Percentiles rank a stretch among this genome's conserved stretches.
Conservation (phyloP, 192 early-diverging fungal genomes). For the Coemansia sp. region DNA sequence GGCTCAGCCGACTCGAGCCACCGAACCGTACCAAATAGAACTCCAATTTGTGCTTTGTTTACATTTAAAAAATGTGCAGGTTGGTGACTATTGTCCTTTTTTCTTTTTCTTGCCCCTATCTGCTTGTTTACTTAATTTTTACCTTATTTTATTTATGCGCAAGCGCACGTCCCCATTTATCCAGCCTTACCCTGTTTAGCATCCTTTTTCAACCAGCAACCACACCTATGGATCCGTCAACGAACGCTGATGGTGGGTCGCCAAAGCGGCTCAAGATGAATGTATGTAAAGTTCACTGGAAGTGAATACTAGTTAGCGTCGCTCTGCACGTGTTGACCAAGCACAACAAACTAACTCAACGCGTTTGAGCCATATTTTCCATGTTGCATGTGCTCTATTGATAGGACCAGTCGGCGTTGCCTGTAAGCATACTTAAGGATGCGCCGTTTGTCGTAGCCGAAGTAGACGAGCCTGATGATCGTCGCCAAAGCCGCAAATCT, state of each 20-base stretch:
- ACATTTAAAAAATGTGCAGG: neutral
- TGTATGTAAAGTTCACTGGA: conserved; percentile 9
- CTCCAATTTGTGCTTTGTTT: neutral
- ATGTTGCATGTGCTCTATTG: neutral
- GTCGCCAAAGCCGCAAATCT: conserved; percentile 50
- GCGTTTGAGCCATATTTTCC: neutral
- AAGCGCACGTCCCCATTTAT: neutral
- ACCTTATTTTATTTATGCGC: neutral
- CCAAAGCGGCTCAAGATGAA: conserved; percentile 35
- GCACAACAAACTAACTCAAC: neutral
- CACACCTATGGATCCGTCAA: neutral
- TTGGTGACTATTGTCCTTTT: neutral
- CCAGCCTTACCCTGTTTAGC: neutral
- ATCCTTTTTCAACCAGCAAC: neutral
- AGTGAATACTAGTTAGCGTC: neutral
- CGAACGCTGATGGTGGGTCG: conserved; percentile 5
- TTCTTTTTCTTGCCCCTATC: conserved; percentile 1
- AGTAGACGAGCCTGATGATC: conserved; percentile 11
- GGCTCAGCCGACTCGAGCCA: neutral
- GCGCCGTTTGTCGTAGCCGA: conserved; percentile 9
- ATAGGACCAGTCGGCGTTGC: conserved; percentile 30
- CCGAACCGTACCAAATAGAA: neutral
- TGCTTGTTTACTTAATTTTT: neutral
- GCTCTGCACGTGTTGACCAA: neutral
- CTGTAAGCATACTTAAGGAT: conserved; percentile 33